Conservation (phyloP, 1,284 basidiomycete species). For the Melampsora larici-populina region DNA sequence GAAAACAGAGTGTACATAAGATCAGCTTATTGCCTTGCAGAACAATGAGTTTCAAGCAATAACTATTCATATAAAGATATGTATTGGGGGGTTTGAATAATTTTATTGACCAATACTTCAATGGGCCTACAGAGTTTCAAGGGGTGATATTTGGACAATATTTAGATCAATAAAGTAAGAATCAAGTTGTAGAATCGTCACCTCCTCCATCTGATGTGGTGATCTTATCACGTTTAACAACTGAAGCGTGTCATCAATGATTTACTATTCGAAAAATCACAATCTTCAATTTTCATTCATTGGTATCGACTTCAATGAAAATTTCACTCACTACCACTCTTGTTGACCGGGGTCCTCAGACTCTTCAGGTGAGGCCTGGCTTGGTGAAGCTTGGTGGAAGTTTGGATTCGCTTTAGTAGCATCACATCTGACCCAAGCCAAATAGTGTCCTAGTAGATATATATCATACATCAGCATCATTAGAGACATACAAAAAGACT, state of each 20-base stretch:
- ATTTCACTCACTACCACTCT: constrained; percentile 24
- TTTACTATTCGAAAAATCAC: constrained; percentile 30
- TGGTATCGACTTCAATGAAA: background rate
- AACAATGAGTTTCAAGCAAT: too few species aligned
- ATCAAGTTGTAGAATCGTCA: constrained; percentile 74
- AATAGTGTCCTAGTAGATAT: constrained; percentile 44
- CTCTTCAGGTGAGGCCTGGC: background rate
- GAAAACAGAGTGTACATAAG: too few species aligned
- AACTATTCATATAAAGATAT: too few species aligned
- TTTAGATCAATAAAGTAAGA: constrained; percentile 71
- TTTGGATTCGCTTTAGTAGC: constrained; percentile 40
- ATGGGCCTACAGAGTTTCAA: too few species aligned
- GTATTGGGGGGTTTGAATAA: too few species aligned
- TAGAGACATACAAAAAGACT: background rate
- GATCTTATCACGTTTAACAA: constrained; percentile 77
- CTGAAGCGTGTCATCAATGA: constrained; percentile 79
- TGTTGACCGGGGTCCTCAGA: constrained; percentile 42
- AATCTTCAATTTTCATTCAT: too few species aligned
- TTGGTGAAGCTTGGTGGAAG: constrained; percentile 24
- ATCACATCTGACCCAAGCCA: constrained; percentile 45
- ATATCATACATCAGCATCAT: background rate
- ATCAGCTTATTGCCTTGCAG: too few species aligned
- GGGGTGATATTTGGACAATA: too few species aligned
- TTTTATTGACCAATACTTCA: too few species aligned
- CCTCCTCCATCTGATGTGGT: constrained; percentile 77